These are phyloP conservation scores for Botrytis deweyae DNA, from an alignment of 2,329 filamentous ascomycete genomes.

Conservation along the genomic window DNA sequence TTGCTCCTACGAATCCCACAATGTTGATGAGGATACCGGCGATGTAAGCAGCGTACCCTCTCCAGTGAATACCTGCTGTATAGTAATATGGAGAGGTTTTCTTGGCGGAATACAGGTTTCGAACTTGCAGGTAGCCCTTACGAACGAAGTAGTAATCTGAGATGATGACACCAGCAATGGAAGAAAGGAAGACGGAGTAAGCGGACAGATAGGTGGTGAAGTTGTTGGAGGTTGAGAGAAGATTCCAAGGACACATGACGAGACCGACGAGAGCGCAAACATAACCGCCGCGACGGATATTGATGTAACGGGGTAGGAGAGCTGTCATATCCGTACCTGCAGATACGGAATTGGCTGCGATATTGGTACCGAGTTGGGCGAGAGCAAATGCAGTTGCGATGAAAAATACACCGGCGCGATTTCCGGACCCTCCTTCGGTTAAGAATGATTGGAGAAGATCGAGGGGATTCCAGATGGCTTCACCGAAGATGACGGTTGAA, in stretches of 20 bases:
- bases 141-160: slow-evolving; percentile 86
- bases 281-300: slow-evolving; percentile 84
- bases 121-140: slow-evolving; percentile 75
- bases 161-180: slow-evolving; percentile 88
- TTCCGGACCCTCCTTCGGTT: slow-evolving; percentile 63
- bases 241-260: slow-evolving; percentile 83
- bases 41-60: slow-evolving; percentile 80
- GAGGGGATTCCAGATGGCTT: slow-evolving; percentile 73
- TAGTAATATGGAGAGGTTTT: slow-evolving; percentile 70
- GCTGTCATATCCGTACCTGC: slow-evolving; percentile 77
- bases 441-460: slow-evolving; percentile 66
- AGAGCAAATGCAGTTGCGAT: slow-evolving; percentile 70
- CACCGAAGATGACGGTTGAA: slow-evolving; percentile 64
- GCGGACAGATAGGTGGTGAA: slow-evolving; percentile 91
- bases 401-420: slow-evolving; percentile 74
- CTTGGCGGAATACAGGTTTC: slow-evolving; percentile 74
- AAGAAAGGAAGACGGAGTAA: slow-evolving; percentile 91
- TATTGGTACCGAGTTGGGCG: slow-evolving; percentile 83
- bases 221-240: slow-evolving; percentile 72
- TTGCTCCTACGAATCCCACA: slow-evolving; percentile 82
- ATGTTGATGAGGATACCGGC: slow-evolving; percentile 85
- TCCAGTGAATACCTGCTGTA: slow-evolving; percentile 73
- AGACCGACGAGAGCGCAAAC: slow-evolving; percentile 78
- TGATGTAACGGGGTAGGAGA: slow-evolving; percentile 74
- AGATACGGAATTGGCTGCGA: slow-evolving; percentile 81